Percentiles rank a stretch among this genome's conserved stretches.
phyloP scores from a whole-genome alignment of 352 stramenopile species.

The Pythium coloratum region DNA sequence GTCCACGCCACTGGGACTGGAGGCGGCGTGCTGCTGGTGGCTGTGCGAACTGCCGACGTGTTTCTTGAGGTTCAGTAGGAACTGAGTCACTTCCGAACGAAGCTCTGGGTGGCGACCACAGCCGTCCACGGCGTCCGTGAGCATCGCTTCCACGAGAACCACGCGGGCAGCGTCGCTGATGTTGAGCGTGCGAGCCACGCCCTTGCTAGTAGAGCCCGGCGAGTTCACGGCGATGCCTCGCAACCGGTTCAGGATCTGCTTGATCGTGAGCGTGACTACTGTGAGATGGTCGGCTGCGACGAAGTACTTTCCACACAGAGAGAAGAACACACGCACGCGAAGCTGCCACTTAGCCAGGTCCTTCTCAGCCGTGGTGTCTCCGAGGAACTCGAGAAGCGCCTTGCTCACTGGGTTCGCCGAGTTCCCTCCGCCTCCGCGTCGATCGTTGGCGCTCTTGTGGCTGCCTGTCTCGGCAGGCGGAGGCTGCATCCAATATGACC shows the following conservation, averaged over 20 bases:
- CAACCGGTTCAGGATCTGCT: conserved; percentile 61
- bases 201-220: conserved; percentile 10
- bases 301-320: conserved; percentile 48
- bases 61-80: conserved; percentile 66
- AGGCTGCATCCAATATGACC: conserved; percentile 54
- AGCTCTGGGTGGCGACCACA: conserved; percentile 53
- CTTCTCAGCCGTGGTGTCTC: conserved; percentile 43
- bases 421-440: conserved; percentile 2
- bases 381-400: conserved; percentile 52
- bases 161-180: conserved; percentile 28
- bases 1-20: conserved; percentile 10
- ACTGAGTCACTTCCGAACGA: conserved; percentile 62
- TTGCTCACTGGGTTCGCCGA: conserved; percentile 28
- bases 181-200: conserved; percentile 11
- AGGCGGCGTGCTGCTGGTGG: conserved; percentile 14
- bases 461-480: neutral
- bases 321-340: conserved; percentile 50
- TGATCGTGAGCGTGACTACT: conserved; percentile 49
- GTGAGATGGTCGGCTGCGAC: conserved; percentile 32
- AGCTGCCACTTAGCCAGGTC: conserved; percentile 55
- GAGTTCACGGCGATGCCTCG: conserved; percentile 30
- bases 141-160: conserved; percentile 42
- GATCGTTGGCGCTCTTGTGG: conserved; percentile 7
- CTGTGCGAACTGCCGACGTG: conserved; percentile 34
- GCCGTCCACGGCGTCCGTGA: conserved; percentile 48